phyloP scores from a whole-genome alignment of 441 rosid genomes.

The Gossypium laxum region DNA sequence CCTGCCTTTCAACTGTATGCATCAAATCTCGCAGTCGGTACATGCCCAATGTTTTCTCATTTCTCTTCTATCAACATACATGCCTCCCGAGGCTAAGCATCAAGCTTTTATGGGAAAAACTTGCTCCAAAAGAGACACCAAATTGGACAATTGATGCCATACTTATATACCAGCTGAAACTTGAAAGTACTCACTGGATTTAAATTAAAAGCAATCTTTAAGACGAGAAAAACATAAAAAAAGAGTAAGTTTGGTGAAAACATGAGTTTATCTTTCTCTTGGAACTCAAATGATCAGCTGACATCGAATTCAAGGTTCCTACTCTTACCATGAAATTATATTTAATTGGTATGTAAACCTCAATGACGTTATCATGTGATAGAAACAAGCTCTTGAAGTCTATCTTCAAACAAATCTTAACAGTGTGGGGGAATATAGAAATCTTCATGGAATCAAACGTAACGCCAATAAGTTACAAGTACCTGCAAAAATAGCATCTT shows the following conservation, averaged over 20 bases:
- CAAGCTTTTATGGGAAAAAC: background rate
- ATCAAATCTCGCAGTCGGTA: background rate
- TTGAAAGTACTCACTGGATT: background rate
- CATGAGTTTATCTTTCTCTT: background rate
- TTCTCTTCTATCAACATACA: background rate
- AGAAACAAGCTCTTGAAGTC: slow-evolving; percentile 7
- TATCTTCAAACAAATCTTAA: slow-evolving; percentile 11
- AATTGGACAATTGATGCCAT: background rate
- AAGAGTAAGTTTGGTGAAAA: background rate
- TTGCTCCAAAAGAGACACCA: background rate
- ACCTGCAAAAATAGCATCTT: slow-evolving; percentile 18
- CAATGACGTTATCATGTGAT: background rate
- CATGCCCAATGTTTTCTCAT: background rate
- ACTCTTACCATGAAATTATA: background rate
- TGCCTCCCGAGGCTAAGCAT: background rate
- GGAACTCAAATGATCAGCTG: background rate
- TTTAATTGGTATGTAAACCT: background rate
- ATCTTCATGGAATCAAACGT: background rate
- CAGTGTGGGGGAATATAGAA: slow-evolving; percentile 7
- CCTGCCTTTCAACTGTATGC: background rate
- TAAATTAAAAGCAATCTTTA: background rate
- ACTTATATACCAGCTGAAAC: background rate
- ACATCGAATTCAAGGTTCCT: background rate
- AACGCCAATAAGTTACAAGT: slow-evolving; percentile 13
- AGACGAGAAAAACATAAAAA: background rate